Evolutionary conservation across 1,139 yeast genomes (phyloP).

Genomic region (Kazachstania sp.): DNA sequence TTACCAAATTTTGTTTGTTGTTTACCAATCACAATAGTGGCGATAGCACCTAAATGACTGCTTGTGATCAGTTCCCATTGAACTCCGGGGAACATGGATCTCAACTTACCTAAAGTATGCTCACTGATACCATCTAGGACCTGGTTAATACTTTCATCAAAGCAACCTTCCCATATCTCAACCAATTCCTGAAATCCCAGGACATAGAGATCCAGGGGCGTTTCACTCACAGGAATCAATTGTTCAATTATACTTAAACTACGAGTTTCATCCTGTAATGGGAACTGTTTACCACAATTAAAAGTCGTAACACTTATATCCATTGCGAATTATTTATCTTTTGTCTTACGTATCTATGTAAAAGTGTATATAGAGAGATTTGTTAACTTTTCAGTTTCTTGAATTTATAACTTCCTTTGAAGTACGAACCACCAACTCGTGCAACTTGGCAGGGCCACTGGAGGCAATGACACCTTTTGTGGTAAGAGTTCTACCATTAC

Average conservation of each 20-base stretch:
- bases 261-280: constrained; percentile 11
- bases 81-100: constrained; percentile 30
- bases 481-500: constrained; percentile 70
- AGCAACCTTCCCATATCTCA: constrained; percentile 54
- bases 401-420: constrained; percentile 35
- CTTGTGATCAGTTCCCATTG: constrained; percentile 41
- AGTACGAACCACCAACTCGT: constrained; percentile 52
- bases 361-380: background rate
- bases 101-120: constrained; percentile 37
- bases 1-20: constrained; percentile 27
- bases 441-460: constrained; percentile 45
- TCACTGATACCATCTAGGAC: constrained; percentile 38
- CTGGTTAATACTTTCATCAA: constrained; percentile 34
- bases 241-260: constrained; percentile 9
- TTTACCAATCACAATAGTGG: constrained; percentile 47
- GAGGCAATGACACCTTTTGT: constrained; percentile 93
- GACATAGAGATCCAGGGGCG: constrained; percentile 44
- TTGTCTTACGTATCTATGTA: background rate
- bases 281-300: constrained; percentile 29
- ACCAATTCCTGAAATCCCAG: constrained; percentile 74
- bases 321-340: background rate
- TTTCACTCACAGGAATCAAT: constrained; percentile 12
- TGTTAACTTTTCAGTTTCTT: constrained; percentile 7
- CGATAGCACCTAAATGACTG: constrained; percentile 57
- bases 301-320: constrained; percentile 19